A percentile compares a stretch with the other conserved stretches of the same genome.
Conservation (phyloP, 768 basidiomycete genomes). For the Lyophyllum shimeji region DNA sequence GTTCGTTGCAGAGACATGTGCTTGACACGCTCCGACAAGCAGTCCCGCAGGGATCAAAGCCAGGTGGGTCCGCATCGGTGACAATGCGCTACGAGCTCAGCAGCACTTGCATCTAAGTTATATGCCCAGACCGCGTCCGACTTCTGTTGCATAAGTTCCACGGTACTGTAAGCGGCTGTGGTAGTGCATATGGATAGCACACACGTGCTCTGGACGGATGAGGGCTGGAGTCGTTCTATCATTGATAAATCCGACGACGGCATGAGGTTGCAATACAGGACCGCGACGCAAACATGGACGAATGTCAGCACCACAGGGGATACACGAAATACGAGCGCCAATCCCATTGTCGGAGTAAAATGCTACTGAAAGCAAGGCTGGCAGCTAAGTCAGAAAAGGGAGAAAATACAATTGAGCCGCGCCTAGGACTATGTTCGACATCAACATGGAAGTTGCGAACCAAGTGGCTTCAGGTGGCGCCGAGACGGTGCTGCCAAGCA, state of each 20-base stretch:
- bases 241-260: background rate
- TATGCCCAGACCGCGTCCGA: background rate
- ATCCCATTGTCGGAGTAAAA: too few species aligned
- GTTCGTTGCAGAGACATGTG: slow-evolving; percentile 23
- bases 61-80: background rate
- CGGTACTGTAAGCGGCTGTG: background rate
- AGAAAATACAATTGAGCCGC: too few species aligned
- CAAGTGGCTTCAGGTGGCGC: too few species aligned
- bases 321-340: too few species aligned
- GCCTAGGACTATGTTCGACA: too few species aligned
- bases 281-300: too few species aligned
- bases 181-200: background rate
- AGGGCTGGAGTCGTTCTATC: background rate
- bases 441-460: too few species aligned
- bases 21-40: background rate
- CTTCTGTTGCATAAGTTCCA: background rate
- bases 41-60: background rate
- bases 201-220: background rate
- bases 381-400: too few species aligned
- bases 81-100: background rate
- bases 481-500: background rate
- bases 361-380: too few species aligned
- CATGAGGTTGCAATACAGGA: background rate
- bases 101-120: too few species aligned
- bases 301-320: too few species aligned